phyloP scores from a whole-genome alignment of 805 yeast genomes.

The Maudiozyma barnettii region DNA sequence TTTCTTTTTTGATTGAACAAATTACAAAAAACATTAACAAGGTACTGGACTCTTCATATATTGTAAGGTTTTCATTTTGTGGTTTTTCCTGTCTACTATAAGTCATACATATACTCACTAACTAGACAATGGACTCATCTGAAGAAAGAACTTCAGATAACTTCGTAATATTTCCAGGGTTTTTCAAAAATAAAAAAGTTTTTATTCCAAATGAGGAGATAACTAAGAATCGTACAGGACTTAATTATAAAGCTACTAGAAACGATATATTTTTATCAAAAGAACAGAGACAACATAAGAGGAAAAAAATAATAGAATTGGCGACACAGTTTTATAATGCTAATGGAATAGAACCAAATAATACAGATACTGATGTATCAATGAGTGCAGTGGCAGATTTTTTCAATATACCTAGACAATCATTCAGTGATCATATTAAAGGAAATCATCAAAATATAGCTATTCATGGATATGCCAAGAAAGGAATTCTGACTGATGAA shows the following conservation, averaged over 20 bases:
- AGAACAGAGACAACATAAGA: conserved; percentile 3
- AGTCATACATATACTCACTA: too few species aligned
- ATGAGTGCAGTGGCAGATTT: conserved; percentile 5
- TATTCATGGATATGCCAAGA: conserved; percentile 5
- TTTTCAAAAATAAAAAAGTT: conserved; percentile 4
- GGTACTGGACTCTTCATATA: too few species aligned
- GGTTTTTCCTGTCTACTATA: too few species aligned
- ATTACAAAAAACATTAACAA: too few species aligned
- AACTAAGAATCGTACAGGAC: background rate
- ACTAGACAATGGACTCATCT: background rate
- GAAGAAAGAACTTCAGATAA: background rate
- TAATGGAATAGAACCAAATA: background rate
- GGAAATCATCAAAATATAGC: conserved; percentile 7
- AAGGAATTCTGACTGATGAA: conserved; percentile 2
- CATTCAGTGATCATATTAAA: conserved; percentile 9
- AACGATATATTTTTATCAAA: conserved; percentile 1
- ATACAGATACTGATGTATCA: background rate
- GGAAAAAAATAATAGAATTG: conserved; percentile 5
- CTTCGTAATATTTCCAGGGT: conserved; percentile 1
- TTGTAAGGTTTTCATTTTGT: too few species aligned
- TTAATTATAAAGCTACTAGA: conserved; percentile 5
- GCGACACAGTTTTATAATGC: conserved; percentile 5
- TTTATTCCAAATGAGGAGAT: conserved; percentile 6
- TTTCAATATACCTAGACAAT: conserved; percentile 9
- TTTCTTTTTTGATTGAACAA: too few species aligned